Conservation (phyloP, 306 rosid genomes). For the Vachellia pachyceras region DNA sequence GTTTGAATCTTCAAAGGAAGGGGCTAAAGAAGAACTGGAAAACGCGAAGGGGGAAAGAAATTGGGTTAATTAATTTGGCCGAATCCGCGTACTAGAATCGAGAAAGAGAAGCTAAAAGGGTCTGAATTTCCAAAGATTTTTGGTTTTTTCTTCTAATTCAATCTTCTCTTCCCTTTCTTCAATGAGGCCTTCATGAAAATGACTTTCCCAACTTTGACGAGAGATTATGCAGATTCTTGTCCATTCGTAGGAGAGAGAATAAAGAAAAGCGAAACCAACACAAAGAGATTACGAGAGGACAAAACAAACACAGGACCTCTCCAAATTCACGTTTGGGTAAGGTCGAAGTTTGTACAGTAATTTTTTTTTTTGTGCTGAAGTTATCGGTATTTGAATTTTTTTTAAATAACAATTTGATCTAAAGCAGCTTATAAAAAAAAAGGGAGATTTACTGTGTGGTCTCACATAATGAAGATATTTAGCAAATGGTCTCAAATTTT, state of each 20-base stretch:
- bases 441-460: too few relatives aligned
- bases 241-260: slow-evolving; percentile 12
- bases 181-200: slow-evolving; percentile 45
- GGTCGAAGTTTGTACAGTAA: not conserved
- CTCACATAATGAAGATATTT: too few relatives aligned
- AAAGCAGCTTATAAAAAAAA: too few relatives aligned
- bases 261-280: too few relatives aligned
- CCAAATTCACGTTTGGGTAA: slow-evolving; percentile 7
- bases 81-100: slow-evolving; percentile 51
- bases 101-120: not conserved
- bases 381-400: too few relatives aligned
- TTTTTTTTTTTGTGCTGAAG: too few relatives aligned
- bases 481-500: too few relatives aligned
- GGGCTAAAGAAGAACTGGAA: not conserved
- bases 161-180: not conserved
- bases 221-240: slow-evolving; percentile 40
- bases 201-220: slow-evolving; percentile 48
- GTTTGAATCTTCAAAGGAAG: slow-evolving; percentile 44
- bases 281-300: not conserved
- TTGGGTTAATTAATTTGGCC: slow-evolving; percentile 36
- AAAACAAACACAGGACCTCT: not conserved
- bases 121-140: slow-evolving; percentile 48
- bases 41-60: not conserved
- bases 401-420: too few relatives aligned
- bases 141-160: not conserved